phyloP scores from a whole-genome alignment of 352 stramenopile genomes.

The Phytophthora multivora region DNA sequence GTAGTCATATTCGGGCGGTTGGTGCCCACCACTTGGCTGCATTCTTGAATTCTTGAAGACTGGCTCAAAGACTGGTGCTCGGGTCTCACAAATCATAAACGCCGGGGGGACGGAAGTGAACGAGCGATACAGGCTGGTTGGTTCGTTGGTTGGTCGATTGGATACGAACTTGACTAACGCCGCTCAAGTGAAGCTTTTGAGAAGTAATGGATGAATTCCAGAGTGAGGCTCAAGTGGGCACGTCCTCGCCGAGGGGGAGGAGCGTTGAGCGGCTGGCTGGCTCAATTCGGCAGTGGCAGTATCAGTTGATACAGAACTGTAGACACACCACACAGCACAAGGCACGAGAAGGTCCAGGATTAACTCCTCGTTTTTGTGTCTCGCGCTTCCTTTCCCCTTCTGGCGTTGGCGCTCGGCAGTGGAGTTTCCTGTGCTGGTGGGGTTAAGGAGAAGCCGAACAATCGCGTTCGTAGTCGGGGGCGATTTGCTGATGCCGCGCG shows the following conservation, averaged over 20 bases:
- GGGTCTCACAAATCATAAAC: constrained; percentile 44
- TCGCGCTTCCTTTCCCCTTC: constrained; percentile 42
- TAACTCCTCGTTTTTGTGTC: constrained; percentile 38
- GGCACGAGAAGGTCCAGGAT: constrained; percentile 31
- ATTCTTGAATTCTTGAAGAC: constrained; percentile 46
- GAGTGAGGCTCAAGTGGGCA: constrained; percentile 40
- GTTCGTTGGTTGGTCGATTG: neutral
- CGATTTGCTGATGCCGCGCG: constrained; percentile 41
- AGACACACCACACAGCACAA: constrained; percentile 13
- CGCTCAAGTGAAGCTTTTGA: constrained; percentile 11
- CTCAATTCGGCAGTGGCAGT: constrained; percentile 33
- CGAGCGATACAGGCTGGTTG: constrained; percentile 5
- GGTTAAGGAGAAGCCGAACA: constrained; percentile 44
- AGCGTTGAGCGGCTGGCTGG: constrained; percentile 23
- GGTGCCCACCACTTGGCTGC: constrained; percentile 35
- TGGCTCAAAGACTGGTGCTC: constrained; percentile 35
- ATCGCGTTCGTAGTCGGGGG: constrained; percentile 15
- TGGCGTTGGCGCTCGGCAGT: constrained; percentile 36
- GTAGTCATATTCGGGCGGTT: constrained; percentile 32
- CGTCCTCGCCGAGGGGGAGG: constrained; percentile 6
- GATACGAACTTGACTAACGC: constrained; percentile 3
- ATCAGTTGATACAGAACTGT: constrained; percentile 32
- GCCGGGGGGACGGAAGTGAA: constrained; percentile 1
- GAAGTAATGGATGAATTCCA: constrained; percentile 43
- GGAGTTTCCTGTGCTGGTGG: constrained; percentile 30